A percentile compares a stretch with the other conserved stretches of the same genome.
Conservation (phyloP, 169 alveolate species). For the Eimeria falciformis region DNA sequence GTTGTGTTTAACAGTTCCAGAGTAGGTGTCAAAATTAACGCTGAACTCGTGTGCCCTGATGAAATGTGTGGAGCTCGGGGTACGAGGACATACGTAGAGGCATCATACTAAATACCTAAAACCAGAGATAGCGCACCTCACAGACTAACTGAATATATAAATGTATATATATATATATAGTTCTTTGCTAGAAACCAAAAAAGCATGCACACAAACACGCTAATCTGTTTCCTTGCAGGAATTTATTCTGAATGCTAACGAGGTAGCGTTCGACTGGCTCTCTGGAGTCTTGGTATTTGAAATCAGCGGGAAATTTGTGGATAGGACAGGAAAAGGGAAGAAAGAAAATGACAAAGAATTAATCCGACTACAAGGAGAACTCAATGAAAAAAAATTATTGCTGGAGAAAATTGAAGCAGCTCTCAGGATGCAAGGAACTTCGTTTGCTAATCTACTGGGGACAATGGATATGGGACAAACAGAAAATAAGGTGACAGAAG, state of each 20-base stretch:
- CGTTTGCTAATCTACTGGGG: conserved; percentile 23
- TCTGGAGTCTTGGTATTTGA: conserved; percentile 74
- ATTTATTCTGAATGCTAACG: conserved; percentile 62
- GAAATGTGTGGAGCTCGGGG: too few relatives aligned
- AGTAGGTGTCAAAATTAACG: not conserved
- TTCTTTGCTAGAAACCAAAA: too few relatives aligned
- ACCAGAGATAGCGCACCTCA: too few relatives aligned
- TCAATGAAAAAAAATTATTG: conserved; percentile 25
- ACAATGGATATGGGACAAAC: conserved; percentile 3
- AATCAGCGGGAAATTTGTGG: conserved; percentile 71
- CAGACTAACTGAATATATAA: too few relatives aligned
- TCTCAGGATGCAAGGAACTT: conserved; percentile 59
- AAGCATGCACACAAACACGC: too few relatives aligned
- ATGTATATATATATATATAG: too few relatives aligned
- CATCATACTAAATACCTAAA: too few relatives aligned
- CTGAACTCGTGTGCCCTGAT: too few relatives aligned
- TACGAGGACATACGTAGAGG: too few relatives aligned
- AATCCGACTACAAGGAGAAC: conserved; percentile 21
- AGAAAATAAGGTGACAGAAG: not conserved
- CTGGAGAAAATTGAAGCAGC: conserved; percentile 54
- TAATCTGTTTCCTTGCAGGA: conserved; percentile 21
- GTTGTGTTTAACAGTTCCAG: conserved; percentile 63
- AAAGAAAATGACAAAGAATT: conserved; percentile 1
- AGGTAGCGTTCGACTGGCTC: conserved; percentile 67
- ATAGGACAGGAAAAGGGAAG: conserved; percentile 53